Base-by-base conservation (phyloP, 106 monocot genomes). In the Dendrobium officinale region DNA sequence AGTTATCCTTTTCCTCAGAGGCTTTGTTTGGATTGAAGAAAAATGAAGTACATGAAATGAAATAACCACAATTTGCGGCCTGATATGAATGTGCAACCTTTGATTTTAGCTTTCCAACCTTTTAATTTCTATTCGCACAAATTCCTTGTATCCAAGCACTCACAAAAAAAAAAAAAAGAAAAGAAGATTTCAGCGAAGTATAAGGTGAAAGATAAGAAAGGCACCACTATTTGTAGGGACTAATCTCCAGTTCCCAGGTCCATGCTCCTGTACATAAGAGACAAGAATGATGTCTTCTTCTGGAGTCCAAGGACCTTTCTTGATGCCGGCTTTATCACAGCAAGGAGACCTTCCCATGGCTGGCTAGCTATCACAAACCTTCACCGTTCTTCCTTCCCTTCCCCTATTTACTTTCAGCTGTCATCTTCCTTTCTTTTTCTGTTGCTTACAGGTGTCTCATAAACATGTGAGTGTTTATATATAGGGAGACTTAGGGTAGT, bases 301-400 rank as follows among this genome's bases (percentile, higher is more conserved):
- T 9, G 90, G 90, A 16, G 88, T 90, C 90, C 90, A 90, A 0
- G 90, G 90, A 9, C 88, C 88, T 64, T 89, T 89, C 86, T 89
- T 89, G 73, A 89, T 82, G 8, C 88, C 85, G 22, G 61, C 48
- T 79, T 4, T 72, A 40, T 33, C 72, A 40, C 72, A 72, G 72
- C 37, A 40, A 33, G 72, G 72, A 33, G 72, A 17, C 72, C 72
- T 72, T 40, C 72, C 72, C 72, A 72, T 72, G n/a, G 26, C 64
- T 26, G 6, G 45, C 8, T 7, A 45, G 45, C 45, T 9, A 45
- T 9, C 45, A 44, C 44, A 45, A 45, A 45, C 58, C 20, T 58
- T 58, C 58, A 58, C 17, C 58, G n/a, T 58, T 58, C 20, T 58
- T 58, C 18, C 17, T n/a, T 58, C 58, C 58, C 58, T 58, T n/a